phyloP scores from a whole-genome alignment of 805 yeast genomes.

The Yarrowia sp. region DNA sequence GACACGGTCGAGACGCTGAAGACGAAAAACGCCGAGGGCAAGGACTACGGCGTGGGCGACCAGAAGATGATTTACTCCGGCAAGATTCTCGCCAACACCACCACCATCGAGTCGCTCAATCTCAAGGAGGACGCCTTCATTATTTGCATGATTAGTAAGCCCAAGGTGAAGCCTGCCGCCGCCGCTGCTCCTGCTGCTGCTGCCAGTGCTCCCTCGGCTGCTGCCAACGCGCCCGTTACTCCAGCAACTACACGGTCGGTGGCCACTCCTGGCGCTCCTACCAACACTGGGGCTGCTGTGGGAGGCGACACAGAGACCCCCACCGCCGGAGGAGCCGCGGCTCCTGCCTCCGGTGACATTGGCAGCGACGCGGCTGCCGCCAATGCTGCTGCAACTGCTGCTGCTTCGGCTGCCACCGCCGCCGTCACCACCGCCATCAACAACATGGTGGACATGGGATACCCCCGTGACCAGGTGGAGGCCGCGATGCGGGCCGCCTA shows the following conservation, averaged over 20 bases:
- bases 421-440: slow-evolving; percentile 58
- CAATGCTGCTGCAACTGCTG: slow-evolving; percentile 45
- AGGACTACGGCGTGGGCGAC: slow-evolving; percentile 72
- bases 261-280: slow-evolving; percentile 39
- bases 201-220: slow-evolving; percentile 43
- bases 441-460: slow-evolving; percentile 95
- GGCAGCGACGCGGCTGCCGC: slow-evolving; percentile 42
- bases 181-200: slow-evolving; percentile 45
- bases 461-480: slow-evolving; percentile 84
- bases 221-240: slow-evolving; percentile 47
- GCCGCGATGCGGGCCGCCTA: slow-evolving; percentile 92
- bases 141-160: slow-evolving; percentile 85
- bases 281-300: slow-evolving; percentile 15
- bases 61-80: slow-evolving; percentile 92
- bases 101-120: slow-evolving; percentile 72
- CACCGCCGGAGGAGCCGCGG: slow-evolving; percentile 50
- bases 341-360: slow-evolving; percentile 43
- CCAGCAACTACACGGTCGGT: slow-evolving; percentile 44
- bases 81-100: slow-evolving; percentile 85
- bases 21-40: slow-evolving; percentile 70
- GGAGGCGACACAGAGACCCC: slow-evolving; percentile 8
- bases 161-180: slow-evolving; percentile 45
- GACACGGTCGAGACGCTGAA: slow-evolving; percentile 75
- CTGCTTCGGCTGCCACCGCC: slow-evolving; percentile 45
- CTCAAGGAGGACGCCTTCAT: slow-evolving; percentile 86